phyloP scores from a whole-genome alignment of 176 grass and related monocot species.

The Aegilops longissima region DNA sequence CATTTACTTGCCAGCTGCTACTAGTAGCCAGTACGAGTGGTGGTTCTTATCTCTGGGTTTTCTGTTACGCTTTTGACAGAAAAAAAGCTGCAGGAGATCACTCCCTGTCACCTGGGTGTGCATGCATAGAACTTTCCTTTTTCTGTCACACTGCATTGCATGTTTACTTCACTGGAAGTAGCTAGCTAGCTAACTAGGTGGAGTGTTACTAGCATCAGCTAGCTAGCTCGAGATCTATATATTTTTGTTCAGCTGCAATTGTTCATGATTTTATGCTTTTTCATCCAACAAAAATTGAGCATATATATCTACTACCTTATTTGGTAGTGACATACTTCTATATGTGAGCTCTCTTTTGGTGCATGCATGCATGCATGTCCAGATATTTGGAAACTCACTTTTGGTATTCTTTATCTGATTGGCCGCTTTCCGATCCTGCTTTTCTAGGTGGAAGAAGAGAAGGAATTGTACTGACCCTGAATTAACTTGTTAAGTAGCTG shows the following conservation, averaged over 20 bases:
- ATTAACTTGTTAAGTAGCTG: too few species aligned
- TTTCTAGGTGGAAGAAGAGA: constrained; percentile 5
- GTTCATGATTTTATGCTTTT: constrained; percentile 37
- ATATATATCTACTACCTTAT: too few species aligned
- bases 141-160: neutral
- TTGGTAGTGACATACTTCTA: neutral
- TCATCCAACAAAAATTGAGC: neutral
- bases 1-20: constrained; percentile 6
- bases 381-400: neutral
- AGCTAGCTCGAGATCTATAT: neutral
- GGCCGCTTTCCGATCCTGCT: constrained; percentile 24
- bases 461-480: constrained; percentile 3
- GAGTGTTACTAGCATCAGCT: too few species aligned
- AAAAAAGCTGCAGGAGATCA: constrained; percentile 42
- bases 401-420: neutral
- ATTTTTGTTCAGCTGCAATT: neutral
- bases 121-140: constrained; percentile 35
- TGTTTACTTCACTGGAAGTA: neutral
- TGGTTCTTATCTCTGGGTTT: constrained; percentile 26
- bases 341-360: neutral
- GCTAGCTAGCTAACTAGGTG: neutral
- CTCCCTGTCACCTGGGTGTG: neutral
- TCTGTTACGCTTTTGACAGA: constrained; percentile 26
- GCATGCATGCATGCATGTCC: neutral
- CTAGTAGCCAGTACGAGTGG: neutral